Conservation (phyloP, 2,329 filamentous ascomycete species). For the Sporothrix protearum region DNA sequence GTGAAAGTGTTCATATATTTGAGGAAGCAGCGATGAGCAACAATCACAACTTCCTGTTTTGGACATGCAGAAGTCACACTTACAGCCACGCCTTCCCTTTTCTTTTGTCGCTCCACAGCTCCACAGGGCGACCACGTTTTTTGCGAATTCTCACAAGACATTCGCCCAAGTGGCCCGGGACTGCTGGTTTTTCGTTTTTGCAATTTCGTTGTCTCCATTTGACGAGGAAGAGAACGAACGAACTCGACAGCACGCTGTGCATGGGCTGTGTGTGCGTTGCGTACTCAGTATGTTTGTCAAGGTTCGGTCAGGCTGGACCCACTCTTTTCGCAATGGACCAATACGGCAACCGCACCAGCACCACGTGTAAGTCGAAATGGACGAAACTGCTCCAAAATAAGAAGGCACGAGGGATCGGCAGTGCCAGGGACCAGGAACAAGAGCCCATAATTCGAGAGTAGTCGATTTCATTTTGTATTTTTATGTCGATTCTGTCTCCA, state of each 20-base stretch:
- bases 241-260: not conserved
- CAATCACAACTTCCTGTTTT: slow-evolving; percentile 1
- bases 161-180: not conserved
- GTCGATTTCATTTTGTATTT: not conserved
- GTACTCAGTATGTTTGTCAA: not conserved
- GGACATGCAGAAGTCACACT: not conserved
- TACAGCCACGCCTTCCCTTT: not conserved
- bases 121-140: slow-evolving; percentile 9
- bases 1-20: not conserved
- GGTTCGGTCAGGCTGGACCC: not conserved
- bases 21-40: not conserved
- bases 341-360: slow-evolving; percentile 19
- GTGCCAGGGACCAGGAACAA: slow-evolving; percentile 4
- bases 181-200: not conserved
- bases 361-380: slow-evolving; percentile 21
- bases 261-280: not conserved
- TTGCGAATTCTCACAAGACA: not conserved
- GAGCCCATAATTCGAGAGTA: not conserved
- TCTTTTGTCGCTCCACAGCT: not conserved
- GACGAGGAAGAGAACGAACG: not conserved
- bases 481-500: not conserved
- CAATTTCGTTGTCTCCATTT: not conserved
- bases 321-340: slow-evolving; percentile 7
- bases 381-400: not conserved
- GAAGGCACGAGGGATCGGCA: slow-evolving; percentile 16